Conservation (phyloP, 73 alveolate genomes). For the Paramecium sexaurelia region DNA sequence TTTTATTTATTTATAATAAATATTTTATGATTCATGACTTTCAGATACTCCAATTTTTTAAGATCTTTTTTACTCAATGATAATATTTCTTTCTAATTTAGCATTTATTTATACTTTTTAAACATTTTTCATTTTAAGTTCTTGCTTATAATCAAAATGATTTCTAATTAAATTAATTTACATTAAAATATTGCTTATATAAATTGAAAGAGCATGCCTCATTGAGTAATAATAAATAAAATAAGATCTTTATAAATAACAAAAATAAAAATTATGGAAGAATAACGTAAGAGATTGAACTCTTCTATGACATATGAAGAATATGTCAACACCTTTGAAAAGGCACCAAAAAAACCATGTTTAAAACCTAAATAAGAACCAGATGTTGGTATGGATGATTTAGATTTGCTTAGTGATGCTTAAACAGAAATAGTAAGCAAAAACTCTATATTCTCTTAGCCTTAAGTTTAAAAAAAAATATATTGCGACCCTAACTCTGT, state of each 20-base stretch:
- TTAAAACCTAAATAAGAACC: slow-evolving; percentile 31
- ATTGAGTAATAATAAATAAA: not conserved
- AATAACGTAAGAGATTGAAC: slow-evolving; percentile 47
- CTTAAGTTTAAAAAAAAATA: not conserved
- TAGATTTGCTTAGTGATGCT: slow-evolving; percentile 14
- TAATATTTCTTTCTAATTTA: too few relatives aligned
- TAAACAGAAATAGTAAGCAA: not conserved
- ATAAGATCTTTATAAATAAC: not conserved
- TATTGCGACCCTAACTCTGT: not conserved
- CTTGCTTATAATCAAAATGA: not conserved
- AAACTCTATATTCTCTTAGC: not conserved
- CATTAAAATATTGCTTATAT: not conserved
- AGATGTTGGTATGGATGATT: slow-evolving; percentile 34
- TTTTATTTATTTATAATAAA: not conserved
- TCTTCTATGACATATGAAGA: slow-evolving; percentile 59
- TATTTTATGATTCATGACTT: too few relatives aligned
- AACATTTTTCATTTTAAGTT: not conserved
- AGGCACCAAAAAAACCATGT: slow-evolving; percentile 43
- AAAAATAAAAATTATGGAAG: slow-evolving; percentile 8
- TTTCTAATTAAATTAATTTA: not conserved
- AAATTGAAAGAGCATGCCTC: not conserved
- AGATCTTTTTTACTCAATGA: too few relatives aligned
- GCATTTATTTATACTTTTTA: too few relatives aligned
- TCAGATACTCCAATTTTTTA: too few relatives aligned
- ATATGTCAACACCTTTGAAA: slow-evolving; percentile 22